Percentiles rank a stretch among this genome's conserved stretches.
Evolutionary conservation across 2,329 filamentous ascomycete species (phyloP).

Genomic region (Calonectria ilicicola): DNA sequence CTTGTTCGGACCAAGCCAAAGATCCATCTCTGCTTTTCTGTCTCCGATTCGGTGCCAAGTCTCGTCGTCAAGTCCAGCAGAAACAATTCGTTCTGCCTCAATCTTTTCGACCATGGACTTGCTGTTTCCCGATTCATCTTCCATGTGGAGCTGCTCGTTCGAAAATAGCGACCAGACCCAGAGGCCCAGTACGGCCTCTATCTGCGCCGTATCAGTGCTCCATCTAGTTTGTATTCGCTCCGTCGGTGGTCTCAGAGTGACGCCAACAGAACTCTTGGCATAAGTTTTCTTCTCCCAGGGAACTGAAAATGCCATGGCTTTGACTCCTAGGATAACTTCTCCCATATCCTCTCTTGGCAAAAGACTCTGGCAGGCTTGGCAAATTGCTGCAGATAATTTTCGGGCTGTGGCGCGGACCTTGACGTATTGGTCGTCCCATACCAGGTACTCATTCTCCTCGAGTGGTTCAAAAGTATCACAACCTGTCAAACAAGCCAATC

Average conservation of each 20-base stretch:
- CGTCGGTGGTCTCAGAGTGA: not conserved
- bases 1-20: not conserved
- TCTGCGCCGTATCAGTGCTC: not conserved
- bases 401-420: not conserved
- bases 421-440: not conserved
- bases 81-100: not conserved
- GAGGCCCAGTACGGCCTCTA: not conserved
- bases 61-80: not conserved
- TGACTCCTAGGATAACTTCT: not conserved
- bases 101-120: not conserved
- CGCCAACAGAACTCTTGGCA: not conserved
- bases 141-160: not conserved
- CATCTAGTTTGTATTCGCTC: slow-evolving; percentile 1
- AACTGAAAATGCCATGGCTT: not conserved
- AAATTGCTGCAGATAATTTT: not conserved
- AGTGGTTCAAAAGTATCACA: not conserved
- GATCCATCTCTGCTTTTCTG: not conserved
- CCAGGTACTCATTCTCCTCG: not conserved
- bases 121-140: not conserved
- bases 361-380: not conserved
- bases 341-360: not conserved
- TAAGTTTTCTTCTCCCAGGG: not conserved
- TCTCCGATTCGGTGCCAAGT: not conserved
- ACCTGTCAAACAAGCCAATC: not conserved
- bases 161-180: not conserved